Evolutionary conservation across 345 rosid species (phyloP).

Genomic region (Heritiera fomes): DNA sequence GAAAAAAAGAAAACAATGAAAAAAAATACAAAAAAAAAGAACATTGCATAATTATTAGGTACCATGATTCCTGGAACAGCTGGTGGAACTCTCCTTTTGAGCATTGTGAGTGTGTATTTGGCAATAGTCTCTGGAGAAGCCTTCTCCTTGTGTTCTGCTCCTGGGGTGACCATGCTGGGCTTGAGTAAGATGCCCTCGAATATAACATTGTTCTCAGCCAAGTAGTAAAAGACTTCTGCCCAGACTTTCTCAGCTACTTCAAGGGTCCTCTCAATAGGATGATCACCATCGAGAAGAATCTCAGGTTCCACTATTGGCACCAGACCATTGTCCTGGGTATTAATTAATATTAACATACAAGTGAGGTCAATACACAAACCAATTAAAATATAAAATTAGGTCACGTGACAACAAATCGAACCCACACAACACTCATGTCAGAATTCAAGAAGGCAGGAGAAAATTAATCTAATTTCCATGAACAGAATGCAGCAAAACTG

Average conservation of each 20-base stretch:
- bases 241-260: slow-evolving; percentile 98
- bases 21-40: not conserved
- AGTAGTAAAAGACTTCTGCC: slow-evolving; percentile 91
- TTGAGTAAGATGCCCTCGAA: slow-evolving; percentile 94
- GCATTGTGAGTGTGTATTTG: slow-evolving; percentile 81
- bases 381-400: not conserved
- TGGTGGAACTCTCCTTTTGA: slow-evolving; percentile 88
- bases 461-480: not conserved
- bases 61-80: slow-evolving; percentile 98
- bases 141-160: slow-evolving; percentile 90
- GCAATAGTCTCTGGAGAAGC: slow-evolving; percentile 91
- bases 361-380: not conserved
- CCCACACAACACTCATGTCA: not conserved
- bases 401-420: not conserved
- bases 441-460: not conserved
- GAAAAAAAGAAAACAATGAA: not conserved
- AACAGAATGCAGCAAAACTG: not conserved
- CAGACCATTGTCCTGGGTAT: slow-evolving; percentile 80
- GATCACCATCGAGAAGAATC: slow-evolving; percentile 96
- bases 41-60: not conserved
- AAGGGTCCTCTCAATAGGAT: slow-evolving; percentile 86
- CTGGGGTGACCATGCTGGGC: slow-evolving; percentile 99
- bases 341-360: slow-evolving; percentile 7
- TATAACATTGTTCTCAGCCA: slow-evolving; percentile 85
- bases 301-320: slow-evolving; percentile 98